Base-by-base conservation (phyloP, 2,329 filamentous ascomycete genomes). In the Aspergillus versicolor region DNA sequence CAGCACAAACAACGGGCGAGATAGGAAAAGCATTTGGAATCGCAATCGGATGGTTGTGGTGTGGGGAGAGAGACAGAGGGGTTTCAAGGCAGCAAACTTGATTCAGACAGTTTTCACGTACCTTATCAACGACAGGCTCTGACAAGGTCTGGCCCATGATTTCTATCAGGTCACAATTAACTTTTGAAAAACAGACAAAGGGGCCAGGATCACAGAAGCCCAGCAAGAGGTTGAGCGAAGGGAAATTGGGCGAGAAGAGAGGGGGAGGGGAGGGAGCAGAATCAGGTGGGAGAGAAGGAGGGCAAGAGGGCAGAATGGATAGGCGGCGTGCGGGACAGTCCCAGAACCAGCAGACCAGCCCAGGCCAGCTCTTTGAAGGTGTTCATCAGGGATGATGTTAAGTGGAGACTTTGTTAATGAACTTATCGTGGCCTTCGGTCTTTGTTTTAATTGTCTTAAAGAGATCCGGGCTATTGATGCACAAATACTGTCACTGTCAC, bases 141-240 rank as follows among this genome's bases (percentile, higher is more conserved):
- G 93, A 97, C 74, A 99, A 88, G 78, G 94, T 99, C 84, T 99
- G 94, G 85, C 94, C 94, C 94, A 99, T 99, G 79, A 74, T 82
- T 72, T 68, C 62, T 64, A 61, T 56, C 51, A 57, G 63, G 61
- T 65, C 60, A 59, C 64, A 62, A 65, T 64, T 58, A 60, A 52
- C 52, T 59, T 58, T 60, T 50, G 19, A 45, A 34, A 52, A 45
- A 40, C 40, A 57, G 45, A 45, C 56, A 48, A 53, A 37, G 30
- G 50, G 57, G 54, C 47, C 58, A 52, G 48, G 53, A 34, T 53
- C 56, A 57, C 55, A 59, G 51, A 56, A 56, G 51, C 45, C 57
- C 40, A 45, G 54, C 53, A 45, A 42, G 32, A 46, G 45, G 21
- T 45, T 52, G 44, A 54, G 58, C 54, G 44, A 47, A 52, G 51